Percentiles rank a stretch among this genome's conserved stretches.
Evolutionary conservation across 306 rosid species (phyloP).

Genomic region (Vigna radiata): DNA sequence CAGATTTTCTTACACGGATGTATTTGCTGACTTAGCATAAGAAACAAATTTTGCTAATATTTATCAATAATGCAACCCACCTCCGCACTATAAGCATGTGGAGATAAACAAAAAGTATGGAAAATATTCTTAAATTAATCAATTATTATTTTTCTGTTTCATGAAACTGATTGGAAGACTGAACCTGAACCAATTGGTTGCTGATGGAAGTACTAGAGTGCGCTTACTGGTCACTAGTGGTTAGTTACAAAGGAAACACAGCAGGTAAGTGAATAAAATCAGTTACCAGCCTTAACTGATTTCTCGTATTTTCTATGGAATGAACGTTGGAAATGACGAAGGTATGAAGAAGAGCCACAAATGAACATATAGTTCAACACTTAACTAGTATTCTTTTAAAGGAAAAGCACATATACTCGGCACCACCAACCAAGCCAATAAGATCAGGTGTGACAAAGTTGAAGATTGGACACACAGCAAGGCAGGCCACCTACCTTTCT

Average conservation of each 20-base stretch:
- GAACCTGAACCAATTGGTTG: constrained; percentile 9
- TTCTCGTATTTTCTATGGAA: not conserved
- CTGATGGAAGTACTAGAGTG: constrained; percentile 7
- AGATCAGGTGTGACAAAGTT: not conserved
- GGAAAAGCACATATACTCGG: not conserved
- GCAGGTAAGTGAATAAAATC: not conserved
- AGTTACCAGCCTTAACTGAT: not conserved
- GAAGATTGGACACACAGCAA: not conserved
- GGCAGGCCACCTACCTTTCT: constrained; percentile 17
- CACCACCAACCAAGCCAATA: not conserved
- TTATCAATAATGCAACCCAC: not conserved
- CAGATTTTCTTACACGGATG: constrained; percentile 5
- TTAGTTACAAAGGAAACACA: not conserved
- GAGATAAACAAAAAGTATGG: not conserved
- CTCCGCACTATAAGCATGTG: constrained; percentile 10
- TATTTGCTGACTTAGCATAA: constrained; percentile 4
- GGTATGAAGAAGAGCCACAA: not conserved
- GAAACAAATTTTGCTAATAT: not conserved
- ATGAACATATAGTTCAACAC: not conserved
- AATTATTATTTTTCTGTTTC: not conserved
- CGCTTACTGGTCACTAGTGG: constrained; percentile 3
- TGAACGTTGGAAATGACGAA: not conserved
- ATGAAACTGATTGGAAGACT: not conserved
- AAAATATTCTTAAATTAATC: not conserved
- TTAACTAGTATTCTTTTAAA: not conserved